These are phyloP conservation scores for Coleophoma eucalyptorum DNA, from an alignment of 2,329 filamentous ascomycete genomes.

Conservation along the genomic window DNA sequence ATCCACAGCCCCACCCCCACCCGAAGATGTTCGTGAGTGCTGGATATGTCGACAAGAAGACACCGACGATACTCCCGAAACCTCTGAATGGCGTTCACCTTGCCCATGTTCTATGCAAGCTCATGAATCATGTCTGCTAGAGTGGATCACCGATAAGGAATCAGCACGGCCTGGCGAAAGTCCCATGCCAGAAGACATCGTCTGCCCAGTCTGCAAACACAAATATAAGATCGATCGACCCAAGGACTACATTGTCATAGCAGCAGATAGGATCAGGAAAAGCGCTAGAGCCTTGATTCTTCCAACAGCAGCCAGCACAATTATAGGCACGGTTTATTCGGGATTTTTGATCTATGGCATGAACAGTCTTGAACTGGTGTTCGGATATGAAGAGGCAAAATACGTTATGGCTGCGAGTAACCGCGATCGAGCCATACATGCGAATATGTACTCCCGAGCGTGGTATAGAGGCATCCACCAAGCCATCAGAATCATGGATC, in stretches of 20 bases:
- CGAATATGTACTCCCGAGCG: too few relatives aligned
- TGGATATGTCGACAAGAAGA: constrained; percentile 62
- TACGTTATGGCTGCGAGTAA: constrained; percentile 41
- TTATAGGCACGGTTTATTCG: constrained; percentile 39
- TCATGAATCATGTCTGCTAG: constrained; percentile 84
- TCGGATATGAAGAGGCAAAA: constrained; percentile 57
- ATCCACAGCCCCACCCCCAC: background rate
- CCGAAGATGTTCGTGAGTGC: constrained; percentile 39
- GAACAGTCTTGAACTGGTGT: constrained; percentile 61
- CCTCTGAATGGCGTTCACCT: constrained; percentile 71
- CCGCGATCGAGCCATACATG: background rate
- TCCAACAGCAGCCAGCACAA: constrained; percentile 23
- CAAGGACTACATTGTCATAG: constrained; percentile 61
- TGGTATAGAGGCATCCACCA: too few relatives aligned
- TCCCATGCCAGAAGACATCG: constrained; percentile 57
- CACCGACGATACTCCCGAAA: constrained; percentile 40
- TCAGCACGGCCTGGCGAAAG: constrained; percentile 47
- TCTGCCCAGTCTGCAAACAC: constrained; percentile 87
- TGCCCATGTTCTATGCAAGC: constrained; percentile 89
- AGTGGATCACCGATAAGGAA: constrained; percentile 92
- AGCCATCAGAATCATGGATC: constrained; percentile 9
- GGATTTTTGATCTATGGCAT: constrained; percentile 55
- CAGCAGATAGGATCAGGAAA: constrained; percentile 15
- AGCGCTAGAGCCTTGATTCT: constrained; percentile 17
- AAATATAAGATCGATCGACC: constrained; percentile 74